phyloP scores from a whole-genome alignment of 306 rosid genomes.

The Sindora glabra region DNA sequence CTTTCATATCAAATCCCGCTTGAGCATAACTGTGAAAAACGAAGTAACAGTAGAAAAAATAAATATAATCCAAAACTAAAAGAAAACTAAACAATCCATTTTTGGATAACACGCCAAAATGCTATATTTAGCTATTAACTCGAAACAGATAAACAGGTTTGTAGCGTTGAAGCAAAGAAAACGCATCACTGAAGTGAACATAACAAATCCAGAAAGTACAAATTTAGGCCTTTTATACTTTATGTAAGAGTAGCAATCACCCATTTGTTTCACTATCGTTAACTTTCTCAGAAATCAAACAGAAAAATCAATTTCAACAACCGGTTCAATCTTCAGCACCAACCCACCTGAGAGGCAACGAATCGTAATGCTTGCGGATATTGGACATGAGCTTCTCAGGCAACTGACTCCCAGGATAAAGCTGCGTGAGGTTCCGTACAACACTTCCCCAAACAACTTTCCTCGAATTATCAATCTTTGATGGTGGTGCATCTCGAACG shows the following conservation, averaged over 20 bases:
- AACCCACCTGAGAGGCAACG: conserved; percentile 75
- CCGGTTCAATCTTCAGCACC: not conserved
- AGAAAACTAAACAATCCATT: not conserved
- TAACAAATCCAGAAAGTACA: not conserved
- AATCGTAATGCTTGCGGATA: conserved; percentile 82
- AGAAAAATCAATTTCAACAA: not conserved
- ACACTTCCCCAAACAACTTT: conserved; percentile 76
- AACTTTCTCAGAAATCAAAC: conserved; percentile 8
- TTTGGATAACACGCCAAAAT: not conserved
- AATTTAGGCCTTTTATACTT: not conserved
- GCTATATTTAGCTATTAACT: not conserved
- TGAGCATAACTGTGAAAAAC: conserved; percentile 64
- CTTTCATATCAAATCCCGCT: conserved; percentile 84
- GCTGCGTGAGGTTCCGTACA: conserved; percentile 68
- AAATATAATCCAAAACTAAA: not conserved
- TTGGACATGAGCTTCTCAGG: conserved; percentile 86
- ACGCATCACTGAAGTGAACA: not conserved
- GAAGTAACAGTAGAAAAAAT: not conserved
- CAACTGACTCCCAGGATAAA: conserved; percentile 83
- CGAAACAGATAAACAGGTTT: not conserved
- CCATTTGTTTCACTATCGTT: not conserved
- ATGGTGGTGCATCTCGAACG: conserved; percentile 30
- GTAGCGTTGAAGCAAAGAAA: not conserved
- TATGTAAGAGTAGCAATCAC: not conserved
- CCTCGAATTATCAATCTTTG: conserved; percentile 44